Base-by-base conservation (phyloP, 2,329 filamentous ascomycete genomes). In the Aspergillus sp. region DNA sequence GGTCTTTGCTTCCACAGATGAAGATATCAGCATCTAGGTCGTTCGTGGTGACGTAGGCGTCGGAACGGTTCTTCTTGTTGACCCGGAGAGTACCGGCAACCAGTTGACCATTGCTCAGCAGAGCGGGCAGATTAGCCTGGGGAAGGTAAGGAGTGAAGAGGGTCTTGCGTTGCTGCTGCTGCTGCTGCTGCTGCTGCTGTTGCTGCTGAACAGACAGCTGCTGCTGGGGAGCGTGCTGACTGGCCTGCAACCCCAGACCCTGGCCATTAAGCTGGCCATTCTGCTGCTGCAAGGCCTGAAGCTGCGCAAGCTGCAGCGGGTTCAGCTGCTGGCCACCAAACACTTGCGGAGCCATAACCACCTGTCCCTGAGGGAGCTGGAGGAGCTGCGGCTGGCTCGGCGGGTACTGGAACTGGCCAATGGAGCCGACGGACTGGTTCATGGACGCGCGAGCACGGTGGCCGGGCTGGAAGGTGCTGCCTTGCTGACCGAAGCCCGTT, bases 21-120 rank as follows among this genome's bases (percentile, higher is more conserved):
- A 98, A 98, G 63, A 98, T 98, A 65, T 98, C 93, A 39, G 93
- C 91, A 69, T 97, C 93, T 42, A 98, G 78, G 50, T 98, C 93
- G 51, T 86, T 83, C 8, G 89, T 95, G 7, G 93, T 93, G 46
- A 98, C 93, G 61, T 98, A 98, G 29, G 93, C 93, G 69, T 98
- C 93, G 60, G 91, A 97, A 53, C 93, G 85, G 72, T 98, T 98
- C 78, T 98, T 98, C 77, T 97, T 98, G 80, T 98, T 98, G 55
- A 98, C 93, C 50, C 93, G 87, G 44, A 98, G 84, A 57, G 96
- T 89, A 73, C 93, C 93, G 51, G 91, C 91, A 46, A 98, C 93
- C 48, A 98, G 83, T 69, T 95, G 89, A 12, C 93, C 93, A 61
- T 96, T 88, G 50, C 82, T 84, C 48, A 97, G 80, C 35, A 98